Evolutionary conservation across 352 stramenopile species (phyloP).

Genomic region (Paralagenidium karlingii): DNA sequence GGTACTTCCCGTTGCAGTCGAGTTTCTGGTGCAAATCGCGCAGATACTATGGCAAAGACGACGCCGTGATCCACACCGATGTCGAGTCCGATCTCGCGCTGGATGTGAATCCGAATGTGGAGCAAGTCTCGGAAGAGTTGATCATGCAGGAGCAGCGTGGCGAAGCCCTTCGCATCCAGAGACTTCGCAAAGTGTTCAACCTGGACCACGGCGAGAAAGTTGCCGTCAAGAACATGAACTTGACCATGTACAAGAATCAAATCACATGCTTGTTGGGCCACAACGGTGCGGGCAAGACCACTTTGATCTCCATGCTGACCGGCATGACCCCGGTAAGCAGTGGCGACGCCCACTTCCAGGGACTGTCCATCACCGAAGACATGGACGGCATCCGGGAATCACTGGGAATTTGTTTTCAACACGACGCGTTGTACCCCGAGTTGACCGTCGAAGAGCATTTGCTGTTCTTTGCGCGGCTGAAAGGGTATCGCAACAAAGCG

Average conservation of each 20-base stretch:
- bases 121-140: slow-evolving; percentile 44
- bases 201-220: slow-evolving; percentile 70
- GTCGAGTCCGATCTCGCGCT: neutral
- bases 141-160: slow-evolving; percentile 35
- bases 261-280: slow-evolving; percentile 67
- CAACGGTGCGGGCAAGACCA: slow-evolving; percentile 73
- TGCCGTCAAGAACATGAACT: slow-evolving; percentile 73
- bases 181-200: slow-evolving; percentile 63
- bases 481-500: slow-evolving; percentile 46
- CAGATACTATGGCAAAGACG: slow-evolving; percentile 19
- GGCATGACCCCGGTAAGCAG: slow-evolving; percentile 30
- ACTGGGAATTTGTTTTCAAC: slow-evolving; percentile 94
- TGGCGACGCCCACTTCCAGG: slow-evolving; percentile 36
- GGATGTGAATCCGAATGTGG: slow-evolving; percentile 11
- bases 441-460: slow-evolving; percentile 96
- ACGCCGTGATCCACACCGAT: slow-evolving; percentile 11
- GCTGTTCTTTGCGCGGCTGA: slow-evolving; percentile 87
- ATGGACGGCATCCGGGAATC: slow-evolving; percentile 83
- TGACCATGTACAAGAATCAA: slow-evolving; percentile 68
- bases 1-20: slow-evolving; percentile 85
- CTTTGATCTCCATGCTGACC: slow-evolving; percentile 65
- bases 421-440: slow-evolving; percentile 93
- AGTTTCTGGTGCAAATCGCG: slow-evolving; percentile 59
- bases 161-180: slow-evolving; percentile 33
- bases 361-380: slow-evolving; percentile 40